Evolutionary conservation across 2,329 filamentous ascomycete species (phyloP), one percentile per base, ranked within the genome.

Genomic region (Epichloe aotearoae): DNA sequence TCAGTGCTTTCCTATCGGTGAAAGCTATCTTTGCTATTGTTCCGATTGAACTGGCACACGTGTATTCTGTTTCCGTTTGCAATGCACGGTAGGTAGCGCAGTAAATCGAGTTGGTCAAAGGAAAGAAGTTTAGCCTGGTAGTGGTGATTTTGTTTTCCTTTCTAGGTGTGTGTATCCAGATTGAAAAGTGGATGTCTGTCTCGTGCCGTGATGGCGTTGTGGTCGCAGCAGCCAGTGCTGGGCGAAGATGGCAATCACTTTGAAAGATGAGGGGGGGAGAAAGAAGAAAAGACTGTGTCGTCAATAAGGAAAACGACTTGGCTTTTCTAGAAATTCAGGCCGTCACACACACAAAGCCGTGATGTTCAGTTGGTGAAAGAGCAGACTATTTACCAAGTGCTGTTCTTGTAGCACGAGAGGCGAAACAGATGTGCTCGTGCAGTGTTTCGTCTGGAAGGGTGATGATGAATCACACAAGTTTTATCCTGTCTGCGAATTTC

Each of bases 1-100:
- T 37, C 33, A 47, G 45, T 47, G 45, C 45, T 20, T 33, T 39
- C n/a, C 20, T 40, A 33, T 23, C 34, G 26, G 3, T 40, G 11
- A 17, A 23, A 17, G 15, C n/a, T 11, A 19, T 44, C 17, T n/a
- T 39, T 39, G 38, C 50, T 51, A 51, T 51, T 47, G 45, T 44
- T 37, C 17, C 39, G 26, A 47, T 36, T 41, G 38, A 48, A 26
- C n/a, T 37, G 20, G 14, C 26, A 23, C 26, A n/a, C 12, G 38
- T 26, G 46, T 30, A 33, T 26, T 33, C 7, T 47, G 5, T 39
- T 47, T 38, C 34, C 45, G 45, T 47, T 38, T 38, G 44, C 33
- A 17, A 33, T 19, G 12, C n/a, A n/a, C 44, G 30, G 44, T 15
- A 19, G 40, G 19, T 26, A 19, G 5, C 20, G 40, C 14, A 14